Base-by-base conservation (phyloP, 1,139 yeast genomes). In the Sugiyamaella castrensis region DNA sequence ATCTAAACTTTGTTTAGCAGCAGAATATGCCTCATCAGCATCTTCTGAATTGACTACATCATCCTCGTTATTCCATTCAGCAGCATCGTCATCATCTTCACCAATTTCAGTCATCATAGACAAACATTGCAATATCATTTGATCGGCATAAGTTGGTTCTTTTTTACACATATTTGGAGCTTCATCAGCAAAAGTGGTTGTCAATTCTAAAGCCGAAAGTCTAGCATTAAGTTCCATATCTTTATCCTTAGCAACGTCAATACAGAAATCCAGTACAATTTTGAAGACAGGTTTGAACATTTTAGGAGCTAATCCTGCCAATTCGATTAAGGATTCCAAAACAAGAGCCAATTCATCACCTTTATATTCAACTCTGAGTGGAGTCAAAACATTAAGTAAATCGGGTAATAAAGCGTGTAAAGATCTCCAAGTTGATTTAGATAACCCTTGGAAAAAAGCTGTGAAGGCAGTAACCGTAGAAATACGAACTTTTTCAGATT, bases 131-230 rank as follows among this genome's bases (percentile, higher is more conserved):
- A 84, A 71, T 31, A 92, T 87, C 67, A 92, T 76, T 29, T 82
- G 74, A 48, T 80, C 78, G 1, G 94, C 80, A 66, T 88, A 92
- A 7, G 79, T 71, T 8, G 84, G 77, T 56, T 88, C 88, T 38
- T 82, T 72, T 64, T 87, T 87, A 72, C 98, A 91, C 98, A 92
- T 92, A 45, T 83, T 82, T 37, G 98, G 98, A 4, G 97, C 87
- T 33, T 87, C 86, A 67, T 92, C 98, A 44, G 95, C 82, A 65
- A 92, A 92, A 0, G 95, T 84, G 2, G 96, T 87, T 55, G 89
- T 74, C 51, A 92, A 75, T 70, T 92, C 98, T 55, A 92, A 73
- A 12, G 96, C 92, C 1, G 94, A 84, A 63, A 88, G 76, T 65
- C 98, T 80, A 2, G 97, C 84, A 49, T 74, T 71, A 24, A 87